Conservation (phyloP, 768 basidiomycete genomes). For the Cyathus striatus region DNA sequence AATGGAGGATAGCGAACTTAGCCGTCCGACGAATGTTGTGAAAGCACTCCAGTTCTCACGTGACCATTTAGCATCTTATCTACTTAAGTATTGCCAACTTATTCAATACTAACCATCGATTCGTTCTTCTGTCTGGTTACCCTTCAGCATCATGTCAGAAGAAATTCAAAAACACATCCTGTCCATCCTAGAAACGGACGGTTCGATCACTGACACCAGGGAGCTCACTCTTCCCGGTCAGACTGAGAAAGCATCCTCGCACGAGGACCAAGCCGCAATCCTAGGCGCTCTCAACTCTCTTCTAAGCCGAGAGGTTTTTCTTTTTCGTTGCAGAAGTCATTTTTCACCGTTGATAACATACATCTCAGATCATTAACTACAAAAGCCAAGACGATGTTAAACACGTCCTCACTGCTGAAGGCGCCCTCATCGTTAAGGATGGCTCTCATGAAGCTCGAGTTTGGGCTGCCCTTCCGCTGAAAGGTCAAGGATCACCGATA, state of each 20-base stretch:
- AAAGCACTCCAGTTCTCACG: too few species aligned
- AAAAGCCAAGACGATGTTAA: constrained; percentile 71
- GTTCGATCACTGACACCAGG: constrained; percentile 64
- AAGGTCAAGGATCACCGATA: constrained; percentile 66
- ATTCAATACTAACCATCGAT: too few species aligned
- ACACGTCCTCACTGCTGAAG: constrained; percentile 80
- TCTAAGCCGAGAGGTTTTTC: constrained; percentile 72
- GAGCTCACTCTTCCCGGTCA: constrained; percentile 62
- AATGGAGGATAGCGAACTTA: too few species aligned
- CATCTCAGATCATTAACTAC: constrained; percentile 73
- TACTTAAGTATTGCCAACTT: too few species aligned
- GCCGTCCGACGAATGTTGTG: too few species aligned
- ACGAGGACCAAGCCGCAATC: constrained; percentile 79
- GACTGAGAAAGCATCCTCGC: constrained; percentile 47
- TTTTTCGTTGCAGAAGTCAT: neutral
- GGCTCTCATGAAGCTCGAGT: constrained; percentile 97
- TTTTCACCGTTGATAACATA: neutral
- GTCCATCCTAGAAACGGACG: constrained; percentile 55
- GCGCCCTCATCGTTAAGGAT: constrained; percentile 64
- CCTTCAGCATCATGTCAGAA: constrained; percentile 76
- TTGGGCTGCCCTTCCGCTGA: constrained; percentile 76
- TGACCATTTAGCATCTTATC: too few species aligned
- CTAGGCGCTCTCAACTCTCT: constrained; percentile 92
- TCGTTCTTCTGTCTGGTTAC: too few species aligned
- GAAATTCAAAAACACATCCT: constrained; percentile 76